These are phyloP conservation scores for Aspergillus hiratsukae DNA, from an alignment of 2,329 filamentous ascomycete species.

Conservation along the genomic window DNA sequence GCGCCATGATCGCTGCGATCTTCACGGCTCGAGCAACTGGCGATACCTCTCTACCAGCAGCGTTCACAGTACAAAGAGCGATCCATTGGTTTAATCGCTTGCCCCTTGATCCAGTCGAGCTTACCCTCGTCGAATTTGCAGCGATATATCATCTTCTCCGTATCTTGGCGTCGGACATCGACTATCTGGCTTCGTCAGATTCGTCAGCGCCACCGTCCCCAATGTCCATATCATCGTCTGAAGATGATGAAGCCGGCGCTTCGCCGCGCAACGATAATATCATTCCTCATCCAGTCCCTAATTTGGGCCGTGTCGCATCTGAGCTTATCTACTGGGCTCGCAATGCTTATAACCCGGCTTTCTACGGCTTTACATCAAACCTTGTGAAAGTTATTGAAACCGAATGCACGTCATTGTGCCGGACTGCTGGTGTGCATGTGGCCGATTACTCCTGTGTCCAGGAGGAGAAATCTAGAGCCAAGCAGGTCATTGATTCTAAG, in stretches of 20 bases:
- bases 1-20: conserved; percentile 56
- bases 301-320: conserved; percentile 35
- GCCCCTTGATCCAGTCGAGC: conserved; percentile 40
- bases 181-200: conserved; percentile 34
- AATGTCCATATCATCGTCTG: conserved; percentile 21
- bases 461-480: conserved; percentile 18
- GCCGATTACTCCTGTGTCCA: conserved; percentile 24
- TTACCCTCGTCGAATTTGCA: conserved; percentile 40
- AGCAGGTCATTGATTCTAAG: conserved; percentile 17
- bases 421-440: conserved; percentile 32
- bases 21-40: conserved; percentile 36
- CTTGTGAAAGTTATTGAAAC: conserved; percentile 37
- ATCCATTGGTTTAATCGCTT: conserved; percentile 40
- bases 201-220: conserved; percentile 26
- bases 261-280: conserved; percentile 10
- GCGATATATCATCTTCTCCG: conserved; percentile 41
- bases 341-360: conserved; percentile 41
- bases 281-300: conserved; percentile 25
- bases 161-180: conserved; percentile 37
- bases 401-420: conserved; percentile 34
- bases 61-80: conserved; percentile 38
- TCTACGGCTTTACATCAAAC: conserved; percentile 37
- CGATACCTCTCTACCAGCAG: conserved; percentile 29
- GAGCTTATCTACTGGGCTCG: conserved; percentile 43
- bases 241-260: conserved; percentile 9